Percentiles rank a stretch among this genome's conserved stretches.
phyloP scores from a whole-genome alignment of 495 filamentous ascomycete species.

The Chaetomidium leptoderma region DNA sequence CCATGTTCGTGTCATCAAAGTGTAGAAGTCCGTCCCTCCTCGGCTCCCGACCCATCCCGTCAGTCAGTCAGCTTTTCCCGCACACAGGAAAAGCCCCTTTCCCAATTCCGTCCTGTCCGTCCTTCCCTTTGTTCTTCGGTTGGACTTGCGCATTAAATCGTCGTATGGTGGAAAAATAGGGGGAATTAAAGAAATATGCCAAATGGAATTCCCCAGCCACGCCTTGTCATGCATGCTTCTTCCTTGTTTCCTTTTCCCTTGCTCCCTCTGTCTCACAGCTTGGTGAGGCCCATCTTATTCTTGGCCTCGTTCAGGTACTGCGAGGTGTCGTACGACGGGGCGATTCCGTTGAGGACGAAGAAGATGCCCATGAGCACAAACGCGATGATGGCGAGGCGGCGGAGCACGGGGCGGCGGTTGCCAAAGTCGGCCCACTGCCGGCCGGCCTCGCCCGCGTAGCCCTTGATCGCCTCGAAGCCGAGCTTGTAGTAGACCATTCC shows the following conservation, averaged over 20 bases:
- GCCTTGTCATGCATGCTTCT: not conserved
- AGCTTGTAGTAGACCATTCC: conserved; percentile 98
- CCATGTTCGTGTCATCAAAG: conserved; percentile 10
- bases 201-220: conserved; percentile 5
- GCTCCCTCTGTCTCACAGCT: conserved; percentile 22
- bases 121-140: not conserved
- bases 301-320: conserved; percentile 44
- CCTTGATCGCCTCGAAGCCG: conserved; percentile 77
- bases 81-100: no score
- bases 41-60: no score
- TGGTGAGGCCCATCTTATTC: conserved; percentile 43
- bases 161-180: conserved; percentile 24
- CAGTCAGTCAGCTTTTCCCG: no score
- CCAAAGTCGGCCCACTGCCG: conserved; percentile 87
- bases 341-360: conserved; percentile 59
- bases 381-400: conserved; percentile 69
- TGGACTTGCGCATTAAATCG: conserved; percentile 30
- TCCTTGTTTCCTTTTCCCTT: no score
- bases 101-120: not conserved
- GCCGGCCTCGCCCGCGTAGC: conserved; percentile 62
- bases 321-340: conserved; percentile 46
- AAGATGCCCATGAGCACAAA: conserved; percentile 55
- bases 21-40: not conserved
- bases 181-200: conserved; percentile 15
- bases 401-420: conserved; percentile 62